phyloP scores from a whole-genome alignment of 257 asterid species.

The Datura wrightii region DNA sequence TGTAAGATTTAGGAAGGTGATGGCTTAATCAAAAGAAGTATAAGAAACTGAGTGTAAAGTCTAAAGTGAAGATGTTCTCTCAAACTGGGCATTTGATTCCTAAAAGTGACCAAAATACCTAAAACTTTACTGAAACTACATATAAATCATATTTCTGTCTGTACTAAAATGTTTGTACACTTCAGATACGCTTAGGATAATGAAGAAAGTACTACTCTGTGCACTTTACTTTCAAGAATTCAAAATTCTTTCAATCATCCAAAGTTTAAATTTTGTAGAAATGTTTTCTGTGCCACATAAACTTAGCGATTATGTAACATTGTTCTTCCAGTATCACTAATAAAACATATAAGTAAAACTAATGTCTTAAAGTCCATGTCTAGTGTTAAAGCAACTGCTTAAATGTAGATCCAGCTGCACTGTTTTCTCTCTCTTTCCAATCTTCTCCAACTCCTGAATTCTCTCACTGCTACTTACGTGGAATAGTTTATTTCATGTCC shows the following conservation, averaged over 20 bases:
- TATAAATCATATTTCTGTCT: not conserved
- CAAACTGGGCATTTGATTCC: not conserved
- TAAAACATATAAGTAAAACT: conserved; percentile 11
- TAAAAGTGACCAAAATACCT: not conserved
- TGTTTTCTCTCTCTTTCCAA: not conserved
- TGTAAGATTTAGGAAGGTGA: conserved; percentile 39
- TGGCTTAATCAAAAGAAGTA: not conserved
- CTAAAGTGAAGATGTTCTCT: not conserved
- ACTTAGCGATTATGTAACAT: not conserved
- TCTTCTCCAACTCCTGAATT: conserved; percentile 10
- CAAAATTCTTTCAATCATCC: conserved; percentile 13
- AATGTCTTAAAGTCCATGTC: not conserved
- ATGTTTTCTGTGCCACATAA: not conserved
- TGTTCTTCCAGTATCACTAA: conserved; percentile 24
- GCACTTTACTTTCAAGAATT: not conserved
- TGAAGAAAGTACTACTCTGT: not conserved
- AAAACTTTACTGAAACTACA: not conserved
- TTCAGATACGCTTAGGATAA: not conserved
- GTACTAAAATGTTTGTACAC: not conserved
- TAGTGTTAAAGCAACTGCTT: conserved; percentile 5
- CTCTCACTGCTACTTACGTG: not conserved
- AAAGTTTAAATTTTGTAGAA: not conserved
- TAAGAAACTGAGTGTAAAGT: conserved; percentile 12
- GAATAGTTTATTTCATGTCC: conserved; percentile 11
- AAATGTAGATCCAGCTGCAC: not conserved